Evolutionary conservation across 176 grass and related monocot genomes (phyloP), one percentile per base, ranked within the genome.

Genomic region (Aechmea fasciata): DNA sequence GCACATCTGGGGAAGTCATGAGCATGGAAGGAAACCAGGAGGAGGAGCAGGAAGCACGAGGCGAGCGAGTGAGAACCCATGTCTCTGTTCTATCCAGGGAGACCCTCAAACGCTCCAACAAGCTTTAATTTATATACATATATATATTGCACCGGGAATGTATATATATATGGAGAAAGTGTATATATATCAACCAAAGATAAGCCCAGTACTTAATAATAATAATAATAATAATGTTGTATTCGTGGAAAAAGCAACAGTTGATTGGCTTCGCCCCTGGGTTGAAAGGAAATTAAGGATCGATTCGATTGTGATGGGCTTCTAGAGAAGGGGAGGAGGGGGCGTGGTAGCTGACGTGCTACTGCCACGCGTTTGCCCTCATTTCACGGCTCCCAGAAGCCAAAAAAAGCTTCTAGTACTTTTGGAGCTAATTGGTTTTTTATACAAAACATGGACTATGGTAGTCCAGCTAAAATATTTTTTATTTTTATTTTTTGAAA

Each of bases 11-110:
- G 26, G 54, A 11, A 19, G 25, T 3, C 11, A 17, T 52, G 71
- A 41, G 50, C 13, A 13, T 49, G 71, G 71, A n/a, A 15, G 49
- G 11, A 70, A 13, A 70, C 29, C 2, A 73, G 24, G 17, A 73
- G 71, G n/a, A 73, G 71, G n/a, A 73, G 18, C 1, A 73, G 9
- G n/a, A 63, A 49, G 55, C 18, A 73, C 7, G 64, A 5, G n/a
- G 29, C 2, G 13, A 61, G 55, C 4, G 15, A 10, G 55, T 6
- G 55, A 19, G 9, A 61, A 18, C 13, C 55, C 55, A 61, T 61
- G 17, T 61, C 55, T 61, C n/a, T 22, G 15, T 19, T 61, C 20
- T 61, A 9, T 15, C n/a, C 55, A 20, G 13, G 6, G 55, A 7
- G 20, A 1, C 55, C 13, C n/a, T n/a, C 55, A 2, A 61, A 61